Evolutionary conservation across 345 rosid species (phyloP), one percentile per base, ranked within the genome.

Genomic region (Mangifera indica): DNA sequence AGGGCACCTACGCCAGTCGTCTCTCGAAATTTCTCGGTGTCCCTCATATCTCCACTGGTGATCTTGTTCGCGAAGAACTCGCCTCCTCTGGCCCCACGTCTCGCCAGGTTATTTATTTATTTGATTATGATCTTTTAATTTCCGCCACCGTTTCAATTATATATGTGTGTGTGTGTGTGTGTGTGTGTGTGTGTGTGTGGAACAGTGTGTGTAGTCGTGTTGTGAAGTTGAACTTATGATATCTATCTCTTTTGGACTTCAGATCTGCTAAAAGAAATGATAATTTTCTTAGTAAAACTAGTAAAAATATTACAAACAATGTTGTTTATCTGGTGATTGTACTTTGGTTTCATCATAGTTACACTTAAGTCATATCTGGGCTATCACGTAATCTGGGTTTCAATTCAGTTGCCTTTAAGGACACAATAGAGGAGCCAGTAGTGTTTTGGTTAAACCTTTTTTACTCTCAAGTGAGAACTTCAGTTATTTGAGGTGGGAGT

Each of bases 21-120:
- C 84, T 95, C n/a, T 91, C 93, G 22, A 76, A 15, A 66, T 90
- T 89, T 53, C 94, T 95, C 66, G 90, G 91, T 22, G 93, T 91
- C 56, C 97, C 98, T 61, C 99, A 93, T 55, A 95, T 95, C 85
- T 94, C 97, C 76, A 91, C 97, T 44, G 98, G 97, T 60, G 98
- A 95, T 85, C 97, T 93, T 78, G 97, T 95, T 70, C 96, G 97
- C 26, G 93, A 89, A 24, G 99, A 85, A 81, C 91, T 92, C 55
- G 83, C 89, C 76, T 84, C 97, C 32, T 78, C 92, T n/a, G 93
- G 97, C 6, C 82, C 96, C n/a, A 85, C 89, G 49, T 81, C 97
- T 8, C 78, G 80, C 40, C 92, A 90, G 89, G 98, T 90, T 55
- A 32, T 40, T 7, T n/a, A 21, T 4, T 51, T 66, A 26, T 20